phyloP scores from a whole-genome alignment of 1,284 basidiomycete genomes.

The Ceratobasidium sp. region DNA sequence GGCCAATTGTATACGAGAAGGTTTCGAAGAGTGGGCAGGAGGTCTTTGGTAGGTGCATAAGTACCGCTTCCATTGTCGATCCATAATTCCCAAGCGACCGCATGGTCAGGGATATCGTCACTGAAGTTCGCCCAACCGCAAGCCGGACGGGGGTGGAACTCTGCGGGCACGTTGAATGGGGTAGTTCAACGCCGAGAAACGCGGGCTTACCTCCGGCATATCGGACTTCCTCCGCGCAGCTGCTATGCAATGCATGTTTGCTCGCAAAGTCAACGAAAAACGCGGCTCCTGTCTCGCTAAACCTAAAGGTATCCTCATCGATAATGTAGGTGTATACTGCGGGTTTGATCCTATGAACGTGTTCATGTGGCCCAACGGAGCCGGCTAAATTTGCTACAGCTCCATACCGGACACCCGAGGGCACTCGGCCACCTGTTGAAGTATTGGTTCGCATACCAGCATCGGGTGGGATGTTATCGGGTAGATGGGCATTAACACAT shows the following conservation, averaged over 20 bases:
- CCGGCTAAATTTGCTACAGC: conserved; percentile 5
- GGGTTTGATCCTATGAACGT: conserved; percentile 59
- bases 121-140: conserved; percentile 26
- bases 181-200: neutral
- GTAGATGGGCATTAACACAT: conserved; percentile 8
- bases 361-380: conserved; percentile 15
- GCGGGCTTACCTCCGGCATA: conserved; percentile 14
- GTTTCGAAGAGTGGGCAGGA: neutral
- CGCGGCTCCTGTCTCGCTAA: conserved; percentile 78
- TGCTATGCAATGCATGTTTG: conserved; percentile 57
- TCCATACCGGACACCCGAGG: neutral
- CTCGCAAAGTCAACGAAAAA: conserved; percentile 82
- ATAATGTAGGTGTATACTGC: conserved; percentile 81
- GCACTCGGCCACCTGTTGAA: conserved; percentile 17
- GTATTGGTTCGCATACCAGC: conserved; percentile 8
- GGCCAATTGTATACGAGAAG: conserved; percentile 22
- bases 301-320: conserved; percentile 72
- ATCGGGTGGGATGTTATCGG: conserved; percentile 10
- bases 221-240: conserved; percentile 32
- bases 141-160: conserved; percentile 17
- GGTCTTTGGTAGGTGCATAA: conserved; percentile 13
- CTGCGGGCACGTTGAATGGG: neutral
- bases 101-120: conserved; percentile 23
- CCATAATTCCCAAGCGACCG: conserved; percentile 19
- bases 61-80: conserved; percentile 32